These are phyloP conservation scores for Penicillium glabrum DNA, from an alignment of 2,329 filamentous ascomycete genomes.

Conservation along the genomic window DNA sequence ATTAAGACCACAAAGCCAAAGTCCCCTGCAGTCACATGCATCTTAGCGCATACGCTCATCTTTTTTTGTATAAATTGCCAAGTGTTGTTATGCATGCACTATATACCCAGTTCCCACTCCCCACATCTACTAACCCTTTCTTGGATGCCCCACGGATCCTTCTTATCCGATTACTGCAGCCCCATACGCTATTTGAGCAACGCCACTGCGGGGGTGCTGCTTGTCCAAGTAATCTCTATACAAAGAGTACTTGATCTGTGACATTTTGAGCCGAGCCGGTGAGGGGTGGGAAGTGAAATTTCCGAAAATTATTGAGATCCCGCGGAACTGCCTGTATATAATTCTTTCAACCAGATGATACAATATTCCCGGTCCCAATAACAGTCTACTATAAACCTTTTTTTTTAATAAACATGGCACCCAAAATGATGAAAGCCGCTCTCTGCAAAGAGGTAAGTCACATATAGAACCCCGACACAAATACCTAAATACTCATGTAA, in stretches of 20 bases:
- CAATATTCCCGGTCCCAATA: no score
- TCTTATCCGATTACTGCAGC: neutral
- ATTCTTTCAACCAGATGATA: no score
- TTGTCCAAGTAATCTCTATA: neutral
- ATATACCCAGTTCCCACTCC: neutral
- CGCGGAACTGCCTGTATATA: no score
- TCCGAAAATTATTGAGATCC: no score
- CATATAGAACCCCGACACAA: neutral
- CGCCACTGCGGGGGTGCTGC: neutral
- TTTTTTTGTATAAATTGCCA: neutral
- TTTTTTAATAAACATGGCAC: neutral
- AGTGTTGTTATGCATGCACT: neutral
- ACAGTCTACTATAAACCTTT: no score
- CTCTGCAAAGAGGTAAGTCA: slow-evolving; percentile 8
- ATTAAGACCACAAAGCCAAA: neutral
- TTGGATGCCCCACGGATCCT: neutral
- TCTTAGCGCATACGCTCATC: neutral
- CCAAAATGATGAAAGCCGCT: slow-evolving; percentile 12
- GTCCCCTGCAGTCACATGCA: neutral
- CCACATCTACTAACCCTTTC: neutral
- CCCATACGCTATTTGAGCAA: neutral
- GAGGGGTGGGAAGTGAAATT: neutral
- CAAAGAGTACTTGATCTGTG: neutral
- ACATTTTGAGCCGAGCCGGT: neutral
- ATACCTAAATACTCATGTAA: neutral